Percentiles rank a stretch among this genome's conserved stretches.
Conservation (phyloP, 495 filamentous ascomycete genomes). For the Trichoderma virens region DNA sequence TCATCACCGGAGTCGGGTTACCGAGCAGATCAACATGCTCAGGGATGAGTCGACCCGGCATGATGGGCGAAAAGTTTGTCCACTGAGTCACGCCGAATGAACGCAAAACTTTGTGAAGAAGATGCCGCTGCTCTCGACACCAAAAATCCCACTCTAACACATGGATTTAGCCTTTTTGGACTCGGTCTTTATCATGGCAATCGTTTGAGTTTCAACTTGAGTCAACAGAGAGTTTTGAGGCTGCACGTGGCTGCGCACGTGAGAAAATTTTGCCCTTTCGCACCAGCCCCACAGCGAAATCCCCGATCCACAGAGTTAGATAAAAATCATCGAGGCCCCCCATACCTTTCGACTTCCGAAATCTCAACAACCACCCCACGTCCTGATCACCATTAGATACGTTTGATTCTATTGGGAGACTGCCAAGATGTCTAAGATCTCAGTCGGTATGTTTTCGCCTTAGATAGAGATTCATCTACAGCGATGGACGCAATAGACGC, state of each 20-base stretch:
- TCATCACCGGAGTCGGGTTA: background rate
- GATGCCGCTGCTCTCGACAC: background rate
- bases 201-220: background rate
- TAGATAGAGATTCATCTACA: background rate
- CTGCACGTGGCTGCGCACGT: constrained; percentile 5
- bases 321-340: constrained; percentile 1
- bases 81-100: background rate
- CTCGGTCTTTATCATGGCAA: background rate
- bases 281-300: background rate
- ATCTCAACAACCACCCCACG: constrained; percentile 20
- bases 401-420: constrained; percentile 54
- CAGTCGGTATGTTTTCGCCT: constrained; percentile 58
- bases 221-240: background rate
- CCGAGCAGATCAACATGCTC: constrained; percentile 6
- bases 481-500: background rate
- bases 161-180: background rate
- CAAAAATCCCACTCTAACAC: background rate
- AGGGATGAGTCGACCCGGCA: background rate
- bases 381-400: constrained; percentile 61
- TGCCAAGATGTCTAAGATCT: constrained; percentile 76
- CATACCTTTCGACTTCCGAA: background rate
- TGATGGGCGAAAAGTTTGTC: background rate
- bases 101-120: background rate
- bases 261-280: constrained; percentile 13
- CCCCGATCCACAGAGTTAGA: background rate